Base-by-base conservation (phyloP, 441 rosid genomes). In the Corymbia citriodora region DNA sequence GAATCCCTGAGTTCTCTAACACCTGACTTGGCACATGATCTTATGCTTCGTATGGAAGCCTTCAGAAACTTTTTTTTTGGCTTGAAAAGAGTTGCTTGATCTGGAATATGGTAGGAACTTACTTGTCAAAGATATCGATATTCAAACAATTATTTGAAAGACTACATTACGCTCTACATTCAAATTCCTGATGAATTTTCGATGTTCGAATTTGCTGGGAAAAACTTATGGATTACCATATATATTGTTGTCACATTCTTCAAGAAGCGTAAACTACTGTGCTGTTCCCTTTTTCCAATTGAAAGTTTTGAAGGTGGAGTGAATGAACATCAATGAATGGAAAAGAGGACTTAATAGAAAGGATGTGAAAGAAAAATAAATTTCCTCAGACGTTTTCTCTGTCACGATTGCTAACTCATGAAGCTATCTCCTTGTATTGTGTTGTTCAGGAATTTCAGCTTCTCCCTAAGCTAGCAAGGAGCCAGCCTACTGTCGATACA, bases 381-480 rank as follows among this genome's bases (percentile, higher is more conserved):
- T 79, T 7, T 23, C 53, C 48, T 31, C 72, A 40, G 54, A 63
- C 79, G 70, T 61, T 18, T 23, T 48, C n/a, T 87, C 15, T 10
- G 89, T 49, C 13, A 18, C 49, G 21, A 70, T 54, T 50, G 87
- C 81, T 83, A 87, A 31, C 87, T 83, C 87, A 55, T n/a, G 61
- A 88, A 68, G 9, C 87, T 88, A 45, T 49, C 70, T 85, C 25
- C 29, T 45, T 9, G 21, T 57, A 2, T 17, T 89, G 72, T 45
- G n/a, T 87, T 87, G 68, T 89, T 50, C 89, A 96, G 99, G 99
- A 98, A 95, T 96, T 96, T 90, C 94, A 98, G 93, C 97, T 98
- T 87, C 99, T 98, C 18, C 98, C 98, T 3, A 92, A 94, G 94
- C 96, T 97, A 86, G 98, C 98, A 31, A 94, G 99, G 94, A 92